Conservation (phyloP, 2,329 filamentous ascomycete genomes). For the Exophiala calicioides region DNA sequence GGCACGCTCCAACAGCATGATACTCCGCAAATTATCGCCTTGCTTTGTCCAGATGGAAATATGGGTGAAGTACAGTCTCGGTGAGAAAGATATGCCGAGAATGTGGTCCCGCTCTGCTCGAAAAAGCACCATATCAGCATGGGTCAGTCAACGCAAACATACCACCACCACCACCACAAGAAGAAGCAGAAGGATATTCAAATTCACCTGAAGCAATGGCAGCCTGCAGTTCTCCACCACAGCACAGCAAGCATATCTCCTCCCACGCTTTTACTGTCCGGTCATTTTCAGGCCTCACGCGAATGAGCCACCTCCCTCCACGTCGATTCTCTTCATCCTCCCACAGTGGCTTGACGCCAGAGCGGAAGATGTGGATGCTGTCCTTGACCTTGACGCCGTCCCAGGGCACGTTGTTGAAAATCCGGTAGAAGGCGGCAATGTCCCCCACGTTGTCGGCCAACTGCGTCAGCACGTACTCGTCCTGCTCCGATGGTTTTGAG, state of each 20-base stretch:
- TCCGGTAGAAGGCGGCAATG: conserved; percentile 67
- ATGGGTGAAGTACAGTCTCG: conserved; percentile 84
- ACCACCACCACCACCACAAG: too few species aligned
- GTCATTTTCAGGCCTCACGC: conserved; percentile 68
- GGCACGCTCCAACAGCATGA: conserved; percentile 71
- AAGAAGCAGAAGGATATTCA: too few species aligned
- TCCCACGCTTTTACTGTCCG: conserved; percentile 30
- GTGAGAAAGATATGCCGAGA: conserved; percentile 82
- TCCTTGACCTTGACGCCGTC: conserved; percentile 75
- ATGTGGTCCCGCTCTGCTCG: conserved; percentile 78
- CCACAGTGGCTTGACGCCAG: conserved; percentile 75
- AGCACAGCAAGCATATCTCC: conserved; percentile 31
- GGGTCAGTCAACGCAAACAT: too few species aligned
- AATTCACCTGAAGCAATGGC: conserved; percentile 80
- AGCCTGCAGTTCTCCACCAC: conserved; percentile 46
- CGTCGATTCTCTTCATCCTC: conserved; percentile 83
- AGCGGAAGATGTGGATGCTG: conserved; percentile 77
- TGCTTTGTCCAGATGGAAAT: conserved; percentile 94
- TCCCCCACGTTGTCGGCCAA: conserved; percentile 45
- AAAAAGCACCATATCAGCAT: too few species aligned
- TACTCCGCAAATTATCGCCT: conserved; percentile 73
- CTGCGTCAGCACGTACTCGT: conserved; percentile 38
- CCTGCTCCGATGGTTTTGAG: conserved; percentile 38
- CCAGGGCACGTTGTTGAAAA: conserved; percentile 79
- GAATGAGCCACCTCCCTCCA: conserved; percentile 90